Conservation (phyloP, 2,329 filamentous ascomycete genomes). For the Paecilomyces fulvus region DNA sequence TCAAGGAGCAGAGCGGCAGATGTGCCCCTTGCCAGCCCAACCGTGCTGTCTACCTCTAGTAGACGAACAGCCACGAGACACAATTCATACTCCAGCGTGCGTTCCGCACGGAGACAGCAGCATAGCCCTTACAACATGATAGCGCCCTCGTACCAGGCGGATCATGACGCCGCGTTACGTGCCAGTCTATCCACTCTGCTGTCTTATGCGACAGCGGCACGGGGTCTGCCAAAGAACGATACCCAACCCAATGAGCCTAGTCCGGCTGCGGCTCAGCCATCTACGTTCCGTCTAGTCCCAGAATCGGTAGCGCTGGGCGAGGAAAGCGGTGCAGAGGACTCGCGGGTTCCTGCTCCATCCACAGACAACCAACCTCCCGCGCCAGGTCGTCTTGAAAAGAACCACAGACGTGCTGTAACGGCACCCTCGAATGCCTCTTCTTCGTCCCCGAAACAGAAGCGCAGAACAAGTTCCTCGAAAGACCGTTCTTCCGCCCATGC, state of each 20-base stretch:
- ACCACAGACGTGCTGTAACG: slow-evolving; percentile 13
- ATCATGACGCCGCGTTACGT: slow-evolving; percentile 86
- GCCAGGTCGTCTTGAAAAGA: slow-evolving; percentile 14
- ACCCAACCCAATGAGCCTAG: slow-evolving; percentile 17
- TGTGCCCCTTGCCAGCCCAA: slow-evolving; percentile 43
- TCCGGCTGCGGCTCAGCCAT: slow-evolving; percentile 35
- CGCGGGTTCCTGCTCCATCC: slow-evolving; percentile 11
- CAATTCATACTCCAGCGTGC: slow-evolving; percentile 29
- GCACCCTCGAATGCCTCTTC: slow-evolving; percentile 8
- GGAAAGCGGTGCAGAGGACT: slow-evolving; percentile 20
- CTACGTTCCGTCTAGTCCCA: slow-evolving; percentile 50
- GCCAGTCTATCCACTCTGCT: slow-evolving; percentile 91
- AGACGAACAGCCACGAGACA: slow-evolving; percentile 25
- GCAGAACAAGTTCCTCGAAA: slow-evolving; percentile 29
- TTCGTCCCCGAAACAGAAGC: slow-evolving; percentile 18
- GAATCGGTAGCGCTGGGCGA: slow-evolving; percentile 50
- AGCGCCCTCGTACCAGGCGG: slow-evolving; percentile 67
- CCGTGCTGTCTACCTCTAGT: slow-evolving; percentile 31
- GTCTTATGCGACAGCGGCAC: slow-evolving; percentile 86
- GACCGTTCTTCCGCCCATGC: slow-evolving; percentile 24
- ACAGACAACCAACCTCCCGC: slow-evolving; percentile 10
- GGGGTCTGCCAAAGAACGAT: slow-evolving; percentile 61
- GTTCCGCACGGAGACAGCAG: slow-evolving; percentile 31
- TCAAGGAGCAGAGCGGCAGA: slow-evolving; percentile 31
- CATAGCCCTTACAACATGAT: slow-evolving; percentile 59